These are phyloP conservation scores for Fusarium phyllophilum DNA, from an alignment of 2,329 filamentous ascomycete species.

Conservation along the genomic window DNA sequence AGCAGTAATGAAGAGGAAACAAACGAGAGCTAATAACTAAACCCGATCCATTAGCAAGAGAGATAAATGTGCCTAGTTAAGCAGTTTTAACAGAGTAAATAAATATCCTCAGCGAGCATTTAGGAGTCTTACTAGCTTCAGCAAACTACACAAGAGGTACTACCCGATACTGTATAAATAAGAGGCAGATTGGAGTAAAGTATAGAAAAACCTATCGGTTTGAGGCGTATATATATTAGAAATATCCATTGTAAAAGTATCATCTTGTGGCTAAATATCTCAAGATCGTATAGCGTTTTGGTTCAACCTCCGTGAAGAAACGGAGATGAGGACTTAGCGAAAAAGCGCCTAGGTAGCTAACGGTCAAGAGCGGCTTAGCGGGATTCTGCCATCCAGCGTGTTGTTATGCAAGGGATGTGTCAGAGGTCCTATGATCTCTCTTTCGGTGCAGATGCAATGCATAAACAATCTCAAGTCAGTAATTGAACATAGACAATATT, in stretches of 20 bases:
- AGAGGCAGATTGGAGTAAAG: not conserved
- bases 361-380: not conserved
- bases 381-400: fast-evolving
- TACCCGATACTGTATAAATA: not conserved
- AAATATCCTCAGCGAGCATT: not conserved
- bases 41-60: not conserved
- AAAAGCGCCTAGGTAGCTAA: fast-evolving
- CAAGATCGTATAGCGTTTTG: not conserved
- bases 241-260: too few relatives aligned
- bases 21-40: not conserved
- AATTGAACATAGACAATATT: not conserved
- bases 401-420: not conserved
- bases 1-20: not conserved
- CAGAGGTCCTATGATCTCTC: not conserved
- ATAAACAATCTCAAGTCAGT: not conserved
- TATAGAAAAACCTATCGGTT: not conserved
- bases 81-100: not conserved
- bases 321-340: not conserved
- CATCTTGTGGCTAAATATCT: not conserved
- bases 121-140: not conserved
- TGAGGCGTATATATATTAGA: not conserved
- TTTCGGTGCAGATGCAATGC: fast-evolving
- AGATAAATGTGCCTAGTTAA: not conserved
- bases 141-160: fast-evolving
- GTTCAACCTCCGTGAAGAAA: not conserved